A percentile compares a stretch with the other conserved stretches of the same genome.
These are phyloP conservation scores for Amanita polypyramis DNA, from an alignment of 768 basidiomycete species.

Conservation along the genomic window DNA sequence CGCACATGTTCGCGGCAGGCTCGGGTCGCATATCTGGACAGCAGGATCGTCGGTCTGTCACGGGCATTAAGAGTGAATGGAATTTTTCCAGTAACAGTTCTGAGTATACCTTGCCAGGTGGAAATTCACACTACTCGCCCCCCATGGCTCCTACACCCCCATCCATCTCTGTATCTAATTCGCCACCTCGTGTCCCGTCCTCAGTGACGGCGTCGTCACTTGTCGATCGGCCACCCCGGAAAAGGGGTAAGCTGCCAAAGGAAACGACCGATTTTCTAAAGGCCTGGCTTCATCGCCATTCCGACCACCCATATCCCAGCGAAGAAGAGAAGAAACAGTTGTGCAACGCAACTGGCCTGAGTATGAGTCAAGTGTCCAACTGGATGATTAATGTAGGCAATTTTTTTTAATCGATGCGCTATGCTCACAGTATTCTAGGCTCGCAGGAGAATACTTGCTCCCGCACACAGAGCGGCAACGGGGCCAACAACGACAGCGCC, in stretches of 20 bases:
- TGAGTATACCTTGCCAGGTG: slow-evolving; percentile 44
- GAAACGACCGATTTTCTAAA: slow-evolving; percentile 86
- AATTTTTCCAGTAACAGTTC: slow-evolving; percentile 38
- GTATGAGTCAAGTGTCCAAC: slow-evolving; percentile 85
- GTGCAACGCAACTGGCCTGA: slow-evolving; percentile 76
- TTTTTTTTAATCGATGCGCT: slow-evolving; percentile 10
- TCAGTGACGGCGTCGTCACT: slow-evolving; percentile 43
- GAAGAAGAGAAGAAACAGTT: slow-evolving; percentile 89
- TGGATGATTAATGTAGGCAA: slow-evolving; percentile 79
- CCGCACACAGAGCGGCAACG: slow-evolving; percentile 65
- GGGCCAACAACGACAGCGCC: slow-evolving; percentile 74
- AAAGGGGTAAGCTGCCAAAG: slow-evolving; percentile 83
- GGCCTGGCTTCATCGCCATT: slow-evolving; percentile 80
- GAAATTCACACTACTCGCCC: slow-evolving; percentile 30
- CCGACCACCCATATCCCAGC: slow-evolving; percentile 82
- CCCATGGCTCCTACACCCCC: slow-evolving; percentile 35
- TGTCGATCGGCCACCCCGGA: slow-evolving; percentile 69
- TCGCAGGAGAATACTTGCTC: slow-evolving; percentile 73
- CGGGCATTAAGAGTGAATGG: slow-evolving; percentile 64
- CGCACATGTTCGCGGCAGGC: slow-evolving; percentile 53
- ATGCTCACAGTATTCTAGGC: slow-evolving; percentile 36
- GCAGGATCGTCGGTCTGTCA: slow-evolving; percentile 47
- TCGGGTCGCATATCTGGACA: slow-evolving; percentile 66
- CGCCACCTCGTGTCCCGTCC: slow-evolving; percentile 46
- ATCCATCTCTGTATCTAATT: slow-evolving; percentile 29